phyloP scores from a whole-genome alignment of 495 filamentous ascomycete genomes.

The Chaetomium fimeti region DNA sequence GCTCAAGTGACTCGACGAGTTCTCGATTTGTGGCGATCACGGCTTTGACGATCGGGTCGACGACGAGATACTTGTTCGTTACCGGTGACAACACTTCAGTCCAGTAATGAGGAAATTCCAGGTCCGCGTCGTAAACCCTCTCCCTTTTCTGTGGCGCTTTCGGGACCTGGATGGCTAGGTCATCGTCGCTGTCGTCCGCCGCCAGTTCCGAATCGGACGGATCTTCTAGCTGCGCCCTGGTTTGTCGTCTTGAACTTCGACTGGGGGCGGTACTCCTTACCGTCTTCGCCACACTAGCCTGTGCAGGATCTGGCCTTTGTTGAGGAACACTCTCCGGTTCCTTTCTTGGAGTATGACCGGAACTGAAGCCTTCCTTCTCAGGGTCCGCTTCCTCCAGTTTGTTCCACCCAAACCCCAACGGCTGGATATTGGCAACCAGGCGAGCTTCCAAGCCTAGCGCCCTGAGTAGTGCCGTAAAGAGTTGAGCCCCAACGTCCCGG shows the following conservation, averaged over 20 bases:
- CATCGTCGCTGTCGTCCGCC: slow-evolving; percentile 42
- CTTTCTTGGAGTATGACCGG: slow-evolving; percentile 26
- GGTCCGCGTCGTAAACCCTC: slow-evolving; percentile 61
- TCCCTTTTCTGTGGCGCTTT: slow-evolving; percentile 30
- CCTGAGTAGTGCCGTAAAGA: slow-evolving; percentile 87
- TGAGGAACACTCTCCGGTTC: background rate
- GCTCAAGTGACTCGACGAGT: slow-evolving; percentile 73
- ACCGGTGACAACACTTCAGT: slow-evolving; percentile 80
- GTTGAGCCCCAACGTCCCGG: slow-evolving; percentile 81
- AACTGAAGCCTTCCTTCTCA: slow-evolving; percentile 35
- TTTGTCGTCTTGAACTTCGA: slow-evolving; percentile 51
- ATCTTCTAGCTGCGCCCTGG: slow-evolving; percentile 27
- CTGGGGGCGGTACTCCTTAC: slow-evolving; percentile 26
- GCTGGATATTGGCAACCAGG: slow-evolving; percentile 80
- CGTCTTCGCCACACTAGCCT: slow-evolving; percentile 24
- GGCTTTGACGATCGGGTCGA: slow-evolving; percentile 72
- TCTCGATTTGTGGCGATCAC: slow-evolving; percentile 66
- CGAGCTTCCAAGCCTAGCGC: slow-evolving; percentile 77
- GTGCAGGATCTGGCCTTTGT: slow-evolving; percentile 9
- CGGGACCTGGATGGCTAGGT: slow-evolving; percentile 41
- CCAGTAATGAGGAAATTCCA: slow-evolving; percentile 90
- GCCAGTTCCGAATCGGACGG: slow-evolving; percentile 41
- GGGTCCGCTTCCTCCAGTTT: slow-evolving; percentile 70
- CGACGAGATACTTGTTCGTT: slow-evolving; percentile 71
- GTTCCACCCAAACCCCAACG: slow-evolving; percentile 87